Conservation (phyloP, 1,284 basidiomycete species). For the Malassezia sp. region DNA sequence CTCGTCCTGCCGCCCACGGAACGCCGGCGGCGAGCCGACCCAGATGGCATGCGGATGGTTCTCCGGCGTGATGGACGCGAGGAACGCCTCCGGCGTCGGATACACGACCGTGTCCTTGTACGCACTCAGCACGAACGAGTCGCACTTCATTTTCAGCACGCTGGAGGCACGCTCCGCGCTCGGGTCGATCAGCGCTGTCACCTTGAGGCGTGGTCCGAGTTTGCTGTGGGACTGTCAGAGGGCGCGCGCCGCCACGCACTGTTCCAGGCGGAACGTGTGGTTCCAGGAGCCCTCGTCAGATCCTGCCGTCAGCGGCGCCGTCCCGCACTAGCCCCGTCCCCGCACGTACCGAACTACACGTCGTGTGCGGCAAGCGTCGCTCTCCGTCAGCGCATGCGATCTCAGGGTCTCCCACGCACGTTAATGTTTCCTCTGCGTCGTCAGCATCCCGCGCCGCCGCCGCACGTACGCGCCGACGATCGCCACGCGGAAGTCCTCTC, state of each 20-base stretch:
- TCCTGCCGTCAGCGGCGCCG: too few species aligned
- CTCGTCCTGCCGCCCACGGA: constrained; percentile 52
- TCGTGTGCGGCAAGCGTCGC: too few species aligned
- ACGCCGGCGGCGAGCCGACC: constrained; percentile 84
- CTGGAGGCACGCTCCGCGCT: constrained; percentile 66
- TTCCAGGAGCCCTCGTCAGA: constrained; percentile 47
- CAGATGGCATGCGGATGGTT: constrained; percentile 59
- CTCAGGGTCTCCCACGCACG: too few species aligned
- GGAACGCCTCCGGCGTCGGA: constrained; percentile 77
- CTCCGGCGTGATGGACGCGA: constrained; percentile 54
- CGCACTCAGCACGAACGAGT: constrained; percentile 82
- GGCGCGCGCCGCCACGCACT: constrained; percentile 19
- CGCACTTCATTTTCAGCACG: constrained; percentile 78
- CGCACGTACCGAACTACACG: background rate
- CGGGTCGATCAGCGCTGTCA: constrained; percentile 87
- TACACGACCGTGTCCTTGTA: constrained; percentile 83
- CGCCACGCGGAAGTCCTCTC: constrained; percentile 44
- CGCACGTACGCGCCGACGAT: constrained; percentile 35
- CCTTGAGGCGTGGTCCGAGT: constrained; percentile 88
- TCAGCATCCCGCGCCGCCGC: background rate
- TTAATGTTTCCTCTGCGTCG: constrained; percentile 34
- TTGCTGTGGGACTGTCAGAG: constrained; percentile 56
- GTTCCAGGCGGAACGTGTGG: constrained; percentile 45
- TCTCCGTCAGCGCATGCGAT: too few species aligned
- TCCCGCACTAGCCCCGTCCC: background rate